Evolutionary conservation across 2,329 filamentous ascomycete species (phyloP).

Genomic region (Penicillium carneum): DNA sequence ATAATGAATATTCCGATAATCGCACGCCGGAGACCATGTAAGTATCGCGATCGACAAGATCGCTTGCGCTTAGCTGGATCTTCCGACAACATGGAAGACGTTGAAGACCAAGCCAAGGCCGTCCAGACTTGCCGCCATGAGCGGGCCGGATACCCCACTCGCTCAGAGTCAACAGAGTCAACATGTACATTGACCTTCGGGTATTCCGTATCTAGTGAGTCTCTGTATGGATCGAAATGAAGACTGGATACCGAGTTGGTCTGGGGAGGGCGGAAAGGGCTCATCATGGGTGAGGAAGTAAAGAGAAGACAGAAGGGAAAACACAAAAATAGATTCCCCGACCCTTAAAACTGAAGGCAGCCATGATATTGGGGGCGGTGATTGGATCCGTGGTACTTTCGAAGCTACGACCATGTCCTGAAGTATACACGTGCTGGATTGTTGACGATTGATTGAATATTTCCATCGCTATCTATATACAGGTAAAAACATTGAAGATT

Average conservation of each 20-base stretch:
- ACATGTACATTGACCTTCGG: constrained; percentile 13
- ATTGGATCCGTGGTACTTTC: constrained; percentile 20
- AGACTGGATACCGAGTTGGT: constrained; percentile 21
- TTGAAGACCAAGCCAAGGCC: constrained; percentile 21
- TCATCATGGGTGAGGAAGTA: not conserved
- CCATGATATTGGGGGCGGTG: constrained; percentile 21
- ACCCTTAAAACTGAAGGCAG: not conserved
- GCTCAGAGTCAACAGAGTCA: not conserved
- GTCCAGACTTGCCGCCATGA: constrained; percentile 28
- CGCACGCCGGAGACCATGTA: constrained; percentile 30
- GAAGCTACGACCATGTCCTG: too few species aligned
- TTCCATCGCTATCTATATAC: constrained; percentile 38
- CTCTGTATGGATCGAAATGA: constrained; percentile 29
- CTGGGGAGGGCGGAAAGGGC: constrained; percentile 11
- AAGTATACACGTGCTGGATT: not conserved
- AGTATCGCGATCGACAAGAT: constrained; percentile 26
- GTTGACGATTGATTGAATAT: constrained; percentile 19
- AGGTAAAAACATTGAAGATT: constrained; percentile 12
- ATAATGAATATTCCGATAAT: constrained; percentile 42
- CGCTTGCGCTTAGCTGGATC: constrained; percentile 20
- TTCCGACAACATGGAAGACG: constrained; percentile 18
- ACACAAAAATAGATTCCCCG: not conserved
- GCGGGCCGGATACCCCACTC: constrained; percentile 25
- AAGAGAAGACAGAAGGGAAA: not conserved
- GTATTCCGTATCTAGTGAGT: constrained; percentile 20